Conservation (phyloP, 305 asterid species). For the Fraxinus latifolia region DNA sequence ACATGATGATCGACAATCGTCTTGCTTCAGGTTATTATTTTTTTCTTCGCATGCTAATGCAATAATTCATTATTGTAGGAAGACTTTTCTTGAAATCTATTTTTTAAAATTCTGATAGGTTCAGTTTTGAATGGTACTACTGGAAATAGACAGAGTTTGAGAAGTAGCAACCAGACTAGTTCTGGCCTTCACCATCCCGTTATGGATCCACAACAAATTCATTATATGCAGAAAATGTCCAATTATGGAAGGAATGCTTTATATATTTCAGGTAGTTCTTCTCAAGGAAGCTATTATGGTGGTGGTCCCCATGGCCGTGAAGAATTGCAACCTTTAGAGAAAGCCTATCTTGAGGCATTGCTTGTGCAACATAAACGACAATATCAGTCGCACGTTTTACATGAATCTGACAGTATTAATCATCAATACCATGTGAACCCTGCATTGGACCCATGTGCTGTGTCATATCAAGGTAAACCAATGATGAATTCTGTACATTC, state of each 20-base stretch:
- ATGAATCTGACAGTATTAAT: conserved; percentile 32
- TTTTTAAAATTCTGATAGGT: conserved; percentile 34
- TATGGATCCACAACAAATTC: conserved; percentile 42
- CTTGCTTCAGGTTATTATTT: conserved; percentile 22
- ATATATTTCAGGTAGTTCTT: conserved; percentile 31
- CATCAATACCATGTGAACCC: conserved; percentile 41
- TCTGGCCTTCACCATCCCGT: conserved; percentile 39
- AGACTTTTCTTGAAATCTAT: neutral
- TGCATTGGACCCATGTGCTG: conserved; percentile 25
- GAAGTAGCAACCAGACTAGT: conserved; percentile 38
- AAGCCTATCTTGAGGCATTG: conserved; percentile 63
- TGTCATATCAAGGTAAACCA: conserved; percentile 37
- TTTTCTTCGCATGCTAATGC: conserved; percentile 10
- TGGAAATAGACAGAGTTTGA: conserved; percentile 39
- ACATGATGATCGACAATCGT: conserved; percentile 22
- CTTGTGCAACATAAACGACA: conserved; percentile 58
- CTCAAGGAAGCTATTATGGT: conserved; percentile 38
- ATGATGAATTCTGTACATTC: conserved; percentile 32
- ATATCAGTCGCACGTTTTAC: conserved; percentile 38
- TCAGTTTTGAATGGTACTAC: conserved; percentile 34
- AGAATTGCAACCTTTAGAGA: conserved; percentile 58
- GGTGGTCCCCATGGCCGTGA: conserved; percentile 38
- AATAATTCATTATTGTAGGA: neutral
- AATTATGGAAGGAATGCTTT: conserved; percentile 30
- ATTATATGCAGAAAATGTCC: conserved; percentile 36